These are phyloP conservation scores for Syncephalastrum sp. DNA, from an alignment of 371 early-diverging fungal genomes.

Conservation along the genomic window DNA sequence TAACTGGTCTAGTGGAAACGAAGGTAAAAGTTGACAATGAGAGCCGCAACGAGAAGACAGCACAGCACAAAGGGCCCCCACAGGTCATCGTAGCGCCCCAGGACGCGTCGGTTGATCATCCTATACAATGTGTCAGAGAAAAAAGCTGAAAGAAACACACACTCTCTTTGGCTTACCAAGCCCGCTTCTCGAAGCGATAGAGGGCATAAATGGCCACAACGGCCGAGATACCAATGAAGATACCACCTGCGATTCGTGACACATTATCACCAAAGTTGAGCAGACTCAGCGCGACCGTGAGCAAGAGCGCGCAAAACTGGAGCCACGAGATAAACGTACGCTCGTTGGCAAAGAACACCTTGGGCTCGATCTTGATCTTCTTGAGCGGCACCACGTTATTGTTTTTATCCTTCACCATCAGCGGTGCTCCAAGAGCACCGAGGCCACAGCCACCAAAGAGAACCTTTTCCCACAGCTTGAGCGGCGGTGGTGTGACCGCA, in stretches of 20 bases:
- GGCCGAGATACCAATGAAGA: conserved; percentile 64
- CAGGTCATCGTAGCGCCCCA: conserved; percentile 52
- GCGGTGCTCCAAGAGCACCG: background rate
- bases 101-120: conserved; percentile 53
- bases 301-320: conserved; percentile 74
- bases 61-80: conserved; percentile 80
- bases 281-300: conserved; percentile 78
- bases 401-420: conserved; percentile 16
- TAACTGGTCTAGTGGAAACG: conserved; percentile 10
- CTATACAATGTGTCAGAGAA: conserved; percentile 13
- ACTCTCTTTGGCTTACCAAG: conserved; percentile 44
- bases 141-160: conserved; percentile 22
- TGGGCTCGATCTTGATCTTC: conserved; percentile 96
- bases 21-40: conserved; percentile 30
- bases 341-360: conserved; percentile 99
- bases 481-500: background rate
- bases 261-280: conserved; percentile 84
- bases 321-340: conserved; percentile 96
- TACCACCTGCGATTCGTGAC: conserved; percentile 70
- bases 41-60: conserved; percentile 63
- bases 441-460: conserved; percentile 6
- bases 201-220: conserved; percentile 82
- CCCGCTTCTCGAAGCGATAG: conserved; percentile 86
- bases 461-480: conserved; percentile 8
- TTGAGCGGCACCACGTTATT: conserved; percentile 44